Evolutionary conservation across 257 asterid species (phyloP).

Genomic region (Capsicum chinense): DNA sequence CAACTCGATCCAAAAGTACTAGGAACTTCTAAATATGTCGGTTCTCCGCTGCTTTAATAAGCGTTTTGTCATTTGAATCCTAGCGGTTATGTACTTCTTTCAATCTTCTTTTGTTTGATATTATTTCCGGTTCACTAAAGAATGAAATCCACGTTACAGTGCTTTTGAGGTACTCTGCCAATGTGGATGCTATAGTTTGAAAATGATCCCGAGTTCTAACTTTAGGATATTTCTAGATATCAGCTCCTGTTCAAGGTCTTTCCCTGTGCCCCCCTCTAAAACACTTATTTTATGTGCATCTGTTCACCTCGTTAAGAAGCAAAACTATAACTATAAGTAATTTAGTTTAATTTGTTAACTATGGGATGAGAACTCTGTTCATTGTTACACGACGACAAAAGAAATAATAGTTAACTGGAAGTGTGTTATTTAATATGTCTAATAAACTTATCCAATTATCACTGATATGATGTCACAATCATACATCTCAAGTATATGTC

Average conservation of each 20-base stretch:
- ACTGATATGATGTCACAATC: neutral
- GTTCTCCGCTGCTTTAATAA: neutral
- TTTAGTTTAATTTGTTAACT: neutral
- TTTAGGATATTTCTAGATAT: constrained; percentile 9
- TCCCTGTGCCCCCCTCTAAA: neutral
- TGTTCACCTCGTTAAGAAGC: neutral
- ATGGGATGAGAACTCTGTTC: neutral
- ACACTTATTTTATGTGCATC: neutral
- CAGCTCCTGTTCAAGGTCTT: neutral
- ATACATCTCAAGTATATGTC: constrained; percentile 27
- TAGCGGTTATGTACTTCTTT: neutral
- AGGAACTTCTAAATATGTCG: neutral
- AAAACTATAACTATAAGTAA: neutral
- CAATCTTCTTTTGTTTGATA: neutral
- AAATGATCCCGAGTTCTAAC: constrained; percentile 1
- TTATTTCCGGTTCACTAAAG: neutral
- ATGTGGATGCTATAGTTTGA: neutral
- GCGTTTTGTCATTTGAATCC: neutral
- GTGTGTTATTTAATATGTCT: neutral
- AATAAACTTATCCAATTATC: neutral
- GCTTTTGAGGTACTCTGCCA: neutral
- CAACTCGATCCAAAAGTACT: neutral
- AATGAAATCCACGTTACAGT: neutral
- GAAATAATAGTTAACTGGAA: neutral
- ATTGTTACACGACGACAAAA: neutral